Evolutionary conservation across 2,329 filamentous ascomycete species (phyloP), one percentile per base, ranked within the genome.

Genomic region (Ophiostoma triangulosporum): DNA sequence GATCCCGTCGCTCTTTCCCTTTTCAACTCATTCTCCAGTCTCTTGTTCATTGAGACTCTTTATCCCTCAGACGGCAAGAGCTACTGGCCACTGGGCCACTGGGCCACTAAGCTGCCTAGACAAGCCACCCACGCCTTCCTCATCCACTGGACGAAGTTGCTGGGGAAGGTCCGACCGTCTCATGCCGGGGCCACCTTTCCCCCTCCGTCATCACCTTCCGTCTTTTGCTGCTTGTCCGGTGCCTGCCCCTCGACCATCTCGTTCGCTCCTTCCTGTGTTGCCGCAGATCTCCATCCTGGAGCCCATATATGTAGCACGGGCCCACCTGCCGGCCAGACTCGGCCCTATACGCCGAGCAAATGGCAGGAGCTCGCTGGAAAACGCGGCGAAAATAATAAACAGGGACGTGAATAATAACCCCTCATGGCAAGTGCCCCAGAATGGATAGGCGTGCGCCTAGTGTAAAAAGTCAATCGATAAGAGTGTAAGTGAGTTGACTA

Each of bases 321-420:
- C 29, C 46, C 29, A 48, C 46, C 46, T 4, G 26, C 15, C 43
- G 43, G 43, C 26, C 43, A 46, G 43, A 29, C 43, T 46, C 43
- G 43, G 43, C 43, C 43, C 17, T 7, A 46, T 46, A 46, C n/a
- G 20, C 24, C 24, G 26, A 35, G 31, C 53, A 52, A 57, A 52
- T 55, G 22, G 40, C 43, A 53, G 45, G 32, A 35, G 48, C 38
- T 56, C 58, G 58, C 58, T 59, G 55, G 54, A 59, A 57, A 58
- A 54, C 55, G 57, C 58, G 57, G 57, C 54, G 57, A 59, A 58
- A 59, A 57, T 58, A 45, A n/a, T n/a, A n/a, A n/a, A n/a, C n/a
- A n/a, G n/a, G n/a, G n/a, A n/a, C n/a, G n/a, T n/a, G n/a, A n/a
- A n/a, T n/a, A n/a, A 49, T 54, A 54, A 56, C 58, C 58, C 57